phyloP scores from a whole-genome alignment of 208 protist genomes.

The Trypanosoma scelopori region DNA sequence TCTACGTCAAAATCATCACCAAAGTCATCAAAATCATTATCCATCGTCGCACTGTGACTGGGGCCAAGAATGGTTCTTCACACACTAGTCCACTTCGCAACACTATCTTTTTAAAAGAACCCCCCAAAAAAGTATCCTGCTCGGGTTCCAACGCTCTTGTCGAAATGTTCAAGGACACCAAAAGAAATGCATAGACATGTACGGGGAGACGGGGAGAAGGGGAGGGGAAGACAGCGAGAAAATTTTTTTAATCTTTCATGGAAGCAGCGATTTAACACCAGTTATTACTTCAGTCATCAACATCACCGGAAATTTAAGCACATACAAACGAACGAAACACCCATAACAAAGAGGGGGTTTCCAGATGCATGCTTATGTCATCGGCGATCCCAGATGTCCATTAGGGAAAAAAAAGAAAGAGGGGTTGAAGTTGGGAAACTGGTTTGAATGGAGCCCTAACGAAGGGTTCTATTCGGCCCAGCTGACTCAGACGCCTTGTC shows the following conservation, averaged over 20 bases:
- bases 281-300: no score
- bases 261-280: no score
- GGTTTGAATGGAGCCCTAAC: no score
- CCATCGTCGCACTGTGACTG: conserved; percentile 9
- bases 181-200: conserved; percentile 11
- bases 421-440: no score
- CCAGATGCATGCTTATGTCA: no score
- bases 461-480: no score
- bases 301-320: not conserved
- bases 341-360: no score
- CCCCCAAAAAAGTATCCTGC: not conserved
- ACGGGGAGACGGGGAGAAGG: not conserved
- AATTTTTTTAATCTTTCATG: no score
- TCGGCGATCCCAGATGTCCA: no score
- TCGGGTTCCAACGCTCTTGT: not conserved
- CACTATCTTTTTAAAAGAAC: conserved; percentile 1
- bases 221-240: not conserved
- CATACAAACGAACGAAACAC: not conserved
- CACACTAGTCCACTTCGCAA: not conserved
- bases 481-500: not conserved
- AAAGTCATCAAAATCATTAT: conserved; percentile 31
- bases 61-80: not conserved
- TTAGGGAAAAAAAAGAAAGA: no score
- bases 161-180: conserved; percentile 8
- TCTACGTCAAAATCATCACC: conserved; percentile 38